A percentile compares a stretch with the other conserved stretches of the same genome.
phyloP scores from a whole-genome alignment of 805 yeast genomes.

The Candida sakaeoensis region DNA sequence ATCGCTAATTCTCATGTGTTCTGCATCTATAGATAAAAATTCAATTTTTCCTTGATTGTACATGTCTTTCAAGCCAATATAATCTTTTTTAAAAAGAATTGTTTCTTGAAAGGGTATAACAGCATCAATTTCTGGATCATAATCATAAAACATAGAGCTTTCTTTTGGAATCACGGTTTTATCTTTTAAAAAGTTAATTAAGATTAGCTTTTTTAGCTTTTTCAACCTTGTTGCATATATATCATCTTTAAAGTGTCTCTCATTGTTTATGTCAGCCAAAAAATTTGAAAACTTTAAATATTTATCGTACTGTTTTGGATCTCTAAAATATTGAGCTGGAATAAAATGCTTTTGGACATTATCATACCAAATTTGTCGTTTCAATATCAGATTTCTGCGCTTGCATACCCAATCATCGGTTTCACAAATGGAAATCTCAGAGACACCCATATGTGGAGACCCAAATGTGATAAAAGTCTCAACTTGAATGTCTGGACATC shows the following conservation, averaged over 20 bases:
- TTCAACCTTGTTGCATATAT: slow-evolving; percentile 44
- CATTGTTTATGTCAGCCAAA: slow-evolving; percentile 67
- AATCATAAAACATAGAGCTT: slow-evolving; percentile 63
- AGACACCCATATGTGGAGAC: slow-evolving; percentile 75
- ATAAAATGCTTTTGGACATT: slow-evolving; percentile 54
- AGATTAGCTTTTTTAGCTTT: slow-evolving; percentile 48
- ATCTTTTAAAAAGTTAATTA: slow-evolving; percentile 59
- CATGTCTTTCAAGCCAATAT: slow-evolving; percentile 55
- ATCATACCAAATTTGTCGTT: slow-evolving; percentile 56
- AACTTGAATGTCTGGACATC: slow-evolving; percentile 43
- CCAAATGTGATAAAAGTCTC: slow-evolving; percentile 68
- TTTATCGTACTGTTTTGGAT: slow-evolving; percentile 46
- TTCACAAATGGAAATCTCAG: slow-evolving; percentile 61
- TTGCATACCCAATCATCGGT: slow-evolving; percentile 57
- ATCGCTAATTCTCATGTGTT: slow-evolving; percentile 65
- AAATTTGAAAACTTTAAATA: slow-evolving; percentile 57
- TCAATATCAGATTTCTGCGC: slow-evolving; percentile 50
- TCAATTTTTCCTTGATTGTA: slow-evolving; percentile 42
- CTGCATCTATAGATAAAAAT: slow-evolving; percentile 50
- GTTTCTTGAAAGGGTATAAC: slow-evolving; percentile 47
- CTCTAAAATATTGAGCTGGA: slow-evolving; percentile 77
- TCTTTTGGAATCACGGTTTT: slow-evolving; percentile 71
- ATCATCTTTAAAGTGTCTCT: slow-evolving; percentile 30
- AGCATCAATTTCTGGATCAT: slow-evolving; percentile 40
- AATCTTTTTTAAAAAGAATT: slow-evolving; percentile 47